A percentile compares a stretch with the other conserved stretches of the same genome.
Evolutionary conservation across 2,329 filamentous ascomycete species (phyloP).

Genomic region (Trichophyton verrucosum): DNA sequence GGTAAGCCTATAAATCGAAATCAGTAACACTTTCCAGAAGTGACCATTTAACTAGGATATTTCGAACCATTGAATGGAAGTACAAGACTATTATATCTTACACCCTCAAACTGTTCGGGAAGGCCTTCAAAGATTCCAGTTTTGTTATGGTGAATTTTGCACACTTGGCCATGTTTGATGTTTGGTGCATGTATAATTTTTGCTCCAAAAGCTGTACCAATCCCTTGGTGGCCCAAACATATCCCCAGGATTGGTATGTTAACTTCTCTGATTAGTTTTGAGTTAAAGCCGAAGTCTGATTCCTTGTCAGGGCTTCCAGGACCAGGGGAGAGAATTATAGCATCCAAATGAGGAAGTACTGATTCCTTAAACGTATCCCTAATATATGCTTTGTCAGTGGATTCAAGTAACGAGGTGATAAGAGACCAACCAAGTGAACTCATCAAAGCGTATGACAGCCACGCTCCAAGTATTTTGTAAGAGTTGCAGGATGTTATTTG

Average conservation of each 20-base stretch:
- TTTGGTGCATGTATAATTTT: conserved; percentile 53
- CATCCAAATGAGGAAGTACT: conserved; percentile 55
- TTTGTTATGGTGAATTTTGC: conserved; percentile 48
- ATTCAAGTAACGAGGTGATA: background rate
- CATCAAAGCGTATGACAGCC: conserved; percentile 12
- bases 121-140: conserved; percentile 55
- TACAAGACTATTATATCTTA: conserved; percentile 13
- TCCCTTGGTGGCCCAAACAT: conserved; percentile 77
- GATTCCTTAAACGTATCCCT: conserved; percentile 31
- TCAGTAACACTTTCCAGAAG: background rate
- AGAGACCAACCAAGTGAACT: conserved; percentile 12
- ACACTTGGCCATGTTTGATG: conserved; percentile 72
- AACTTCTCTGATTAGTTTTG: conserved; percentile 56
- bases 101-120: conserved; percentile 15
- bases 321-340: conserved; percentile 79
- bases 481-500: conserved; percentile 12
- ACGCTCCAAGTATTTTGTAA: conserved; percentile 11
- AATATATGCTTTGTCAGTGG: background rate
- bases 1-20: conserved; percentile 7
- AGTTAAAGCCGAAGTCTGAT: conserved; percentile 73
- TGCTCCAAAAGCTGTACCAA: conserved; percentile 57
- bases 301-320: conserved; percentile 64
- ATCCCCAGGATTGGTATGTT: conserved; percentile 72
- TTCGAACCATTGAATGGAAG: conserved; percentile 8
- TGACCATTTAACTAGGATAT: background rate